phyloP scores from a whole-genome alignment of 768 basidiomycete species.

The Chiua virens region DNA sequence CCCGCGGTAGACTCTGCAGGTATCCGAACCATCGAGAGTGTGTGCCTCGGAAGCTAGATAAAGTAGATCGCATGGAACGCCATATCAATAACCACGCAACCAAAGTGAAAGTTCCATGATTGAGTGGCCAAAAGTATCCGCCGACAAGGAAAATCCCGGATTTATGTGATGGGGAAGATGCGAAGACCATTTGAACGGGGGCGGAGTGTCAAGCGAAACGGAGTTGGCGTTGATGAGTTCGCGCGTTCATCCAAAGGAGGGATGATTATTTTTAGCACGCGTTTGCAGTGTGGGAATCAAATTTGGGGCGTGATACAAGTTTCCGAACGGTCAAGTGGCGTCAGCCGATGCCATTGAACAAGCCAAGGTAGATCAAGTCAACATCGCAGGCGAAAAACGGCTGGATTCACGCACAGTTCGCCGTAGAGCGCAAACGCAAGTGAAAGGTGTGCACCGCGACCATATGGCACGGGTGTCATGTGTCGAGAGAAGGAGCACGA shows the following conservation, averaged over 20 bases:
- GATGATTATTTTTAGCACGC: slow-evolving; percentile 16
- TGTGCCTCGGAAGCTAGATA: slow-evolving; percentile 45
- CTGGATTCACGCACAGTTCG: slow-evolving; percentile 53
- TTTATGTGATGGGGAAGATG: slow-evolving; percentile 14
- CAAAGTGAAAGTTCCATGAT: slow-evolving; percentile 6
- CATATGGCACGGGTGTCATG: slow-evolving; percentile 50
- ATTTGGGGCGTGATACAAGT: slow-evolving; percentile 2
- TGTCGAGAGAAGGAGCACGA: slow-evolving; percentile 48
- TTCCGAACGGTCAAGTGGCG: slow-evolving; percentile 8
- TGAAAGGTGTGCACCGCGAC: slow-evolving; percentile 57
- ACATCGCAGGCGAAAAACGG: neutral
- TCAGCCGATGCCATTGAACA: slow-evolving; percentile 11
- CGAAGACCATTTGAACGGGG: slow-evolving; percentile 6
- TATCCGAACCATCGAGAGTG: slow-evolving; percentile 65
- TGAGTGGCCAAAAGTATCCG: slow-evolving; percentile 10
- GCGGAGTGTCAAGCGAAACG: slow-evolving; percentile 18
- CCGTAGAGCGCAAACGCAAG: slow-evolving; percentile 63
- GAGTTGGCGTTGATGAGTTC: slow-evolving; percentile 19
- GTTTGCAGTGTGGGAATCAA: slow-evolving; percentile 12
- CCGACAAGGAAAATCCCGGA: slow-evolving; percentile 26
- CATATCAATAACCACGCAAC: neutral
- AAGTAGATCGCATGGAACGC: slow-evolving; percentile 9
- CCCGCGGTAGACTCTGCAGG: slow-evolving; percentile 59
- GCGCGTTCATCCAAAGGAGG: slow-evolving; percentile 18
- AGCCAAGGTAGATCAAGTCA: slow-evolving; percentile 4